A percentile compares a stretch with the other conserved stretches of the same genome.
Conservation (phyloP, 768 basidiomycete species). For the Trichaptum fuscoviolaceum region DNA sequence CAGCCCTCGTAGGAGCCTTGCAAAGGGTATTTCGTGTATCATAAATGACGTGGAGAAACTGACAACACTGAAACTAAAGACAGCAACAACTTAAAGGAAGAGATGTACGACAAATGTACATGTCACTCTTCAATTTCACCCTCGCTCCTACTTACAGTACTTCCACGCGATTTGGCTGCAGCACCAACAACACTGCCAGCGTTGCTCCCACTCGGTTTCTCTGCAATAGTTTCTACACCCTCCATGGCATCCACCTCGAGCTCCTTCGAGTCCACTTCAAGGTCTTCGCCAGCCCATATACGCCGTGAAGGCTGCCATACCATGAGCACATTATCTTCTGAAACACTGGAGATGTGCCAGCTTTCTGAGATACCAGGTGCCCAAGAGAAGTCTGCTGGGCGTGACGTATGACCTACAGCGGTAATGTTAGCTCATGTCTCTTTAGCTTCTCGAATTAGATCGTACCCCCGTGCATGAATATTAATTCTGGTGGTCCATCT, state of each 20-base stretch:
- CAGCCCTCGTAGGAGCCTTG: background rate
- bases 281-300: constrained; percentile 87
- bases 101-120: background rate
- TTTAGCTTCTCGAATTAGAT: constrained; percentile 14
- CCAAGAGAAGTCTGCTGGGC: constrained; percentile 95
- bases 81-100: too few species aligned
- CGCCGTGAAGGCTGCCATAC: constrained; percentile 97
- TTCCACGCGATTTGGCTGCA: constrained; percentile 1
- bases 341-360: constrained; percentile 84
- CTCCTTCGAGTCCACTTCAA: constrained; percentile 80
- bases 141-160: background rate
- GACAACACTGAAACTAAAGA: background rate
- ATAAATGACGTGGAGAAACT: background rate
- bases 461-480: constrained; percentile 93
- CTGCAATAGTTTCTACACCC: constrained; percentile 47
- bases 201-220: constrained; percentile 1
- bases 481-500: constrained; percentile 93
- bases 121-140: background rate
- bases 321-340: constrained; percentile 96
- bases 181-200: background rate
- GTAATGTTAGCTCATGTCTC: background rate
- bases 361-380: constrained; percentile 76
- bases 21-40: constrained; percentile 1
- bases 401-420: constrained; percentile 71
- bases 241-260: constrained; percentile 79